Conservation (phyloP, 257 asterid genomes). For the Gardenia jasminoides region DNA sequence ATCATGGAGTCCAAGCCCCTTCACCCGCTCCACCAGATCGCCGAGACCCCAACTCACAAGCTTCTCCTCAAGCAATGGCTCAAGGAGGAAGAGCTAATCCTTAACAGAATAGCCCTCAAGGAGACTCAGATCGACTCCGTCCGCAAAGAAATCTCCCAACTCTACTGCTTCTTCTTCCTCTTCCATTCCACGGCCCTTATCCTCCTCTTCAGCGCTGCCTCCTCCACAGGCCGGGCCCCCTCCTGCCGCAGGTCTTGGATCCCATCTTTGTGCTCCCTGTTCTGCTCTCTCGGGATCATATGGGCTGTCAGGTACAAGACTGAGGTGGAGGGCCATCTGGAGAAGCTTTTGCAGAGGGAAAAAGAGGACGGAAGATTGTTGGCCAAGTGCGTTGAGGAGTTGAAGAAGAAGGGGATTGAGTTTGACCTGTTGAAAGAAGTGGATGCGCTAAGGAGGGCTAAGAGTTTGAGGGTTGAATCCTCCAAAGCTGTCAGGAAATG, state of each 20-base stretch:
- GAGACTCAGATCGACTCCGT: slow-evolving; percentile 71
- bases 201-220: slow-evolving; percentile 64
- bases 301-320: slow-evolving; percentile 71
- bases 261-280: slow-evolving; percentile 56
- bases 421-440: slow-evolving; percentile 90
- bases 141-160: slow-evolving; percentile 67
- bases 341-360: slow-evolving; percentile 74
- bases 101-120: slow-evolving; percentile 70
- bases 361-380: slow-evolving; percentile 70
- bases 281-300: slow-evolving; percentile 52
- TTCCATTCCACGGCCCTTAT: slow-evolving; percentile 80
- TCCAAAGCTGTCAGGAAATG: slow-evolving; percentile 54
- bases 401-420: slow-evolving; percentile 80
- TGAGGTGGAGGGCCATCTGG: slow-evolving; percentile 55
- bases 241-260: slow-evolving; percentile 58
- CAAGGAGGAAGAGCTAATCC: slow-evolving; percentile 82
- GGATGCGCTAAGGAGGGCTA: slow-evolving; percentile 86
- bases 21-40: slow-evolving; percentile 88
- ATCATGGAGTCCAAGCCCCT: slow-evolving; percentile 47
- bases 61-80: slow-evolving; percentile 97
- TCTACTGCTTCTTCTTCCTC: slow-evolving; percentile 83
- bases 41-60: slow-evolving; percentile 76
- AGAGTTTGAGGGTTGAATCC: slow-evolving; percentile 75
- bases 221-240: slow-evolving; percentile 26
- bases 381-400: slow-evolving; percentile 73